These are phyloP conservation scores for Metschnikowia dekortorum DNA, from an alignment of 805 yeast genomes.

Conservation along the genomic window DNA sequence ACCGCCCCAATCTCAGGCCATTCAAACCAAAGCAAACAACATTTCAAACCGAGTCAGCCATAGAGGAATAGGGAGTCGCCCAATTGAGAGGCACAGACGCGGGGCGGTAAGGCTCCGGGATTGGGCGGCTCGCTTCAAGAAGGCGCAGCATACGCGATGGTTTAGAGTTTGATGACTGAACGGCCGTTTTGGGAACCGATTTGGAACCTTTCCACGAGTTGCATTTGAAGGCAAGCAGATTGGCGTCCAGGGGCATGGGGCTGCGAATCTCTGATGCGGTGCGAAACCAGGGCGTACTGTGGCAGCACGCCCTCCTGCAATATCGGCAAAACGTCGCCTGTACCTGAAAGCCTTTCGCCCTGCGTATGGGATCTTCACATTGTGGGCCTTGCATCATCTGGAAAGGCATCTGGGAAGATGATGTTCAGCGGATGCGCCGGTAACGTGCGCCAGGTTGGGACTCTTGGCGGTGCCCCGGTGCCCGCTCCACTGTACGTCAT, in stretches of 20 bases:
- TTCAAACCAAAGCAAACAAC: too few relatives aligned
- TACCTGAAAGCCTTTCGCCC: background rate
- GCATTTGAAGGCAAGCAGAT: background rate
- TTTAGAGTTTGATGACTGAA: background rate
- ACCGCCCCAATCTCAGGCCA: too few relatives aligned
- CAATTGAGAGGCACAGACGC: background rate
- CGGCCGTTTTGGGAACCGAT: background rate
- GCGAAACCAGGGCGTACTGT: background rate
- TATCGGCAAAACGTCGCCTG: background rate
- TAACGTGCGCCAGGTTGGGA: too few relatives aligned
- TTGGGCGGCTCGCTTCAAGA: too few relatives aligned
- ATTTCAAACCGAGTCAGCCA: too few relatives aligned
- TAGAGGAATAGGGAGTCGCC: too few relatives aligned
- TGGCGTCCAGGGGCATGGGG: conserved; percentile 1
- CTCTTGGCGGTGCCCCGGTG: too few relatives aligned
- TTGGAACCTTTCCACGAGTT: background rate
- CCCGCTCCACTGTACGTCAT: too few relatives aligned
- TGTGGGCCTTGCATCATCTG: too few relatives aligned
- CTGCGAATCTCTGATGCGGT: background rate
- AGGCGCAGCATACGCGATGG: background rate
- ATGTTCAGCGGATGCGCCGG: too few relatives aligned
- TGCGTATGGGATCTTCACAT: background rate
- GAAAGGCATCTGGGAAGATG: too few relatives aligned
- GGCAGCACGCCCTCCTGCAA: background rate
- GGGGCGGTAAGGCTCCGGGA: background rate